Percentiles rank a stretch among this genome's conserved stretches.
Evolutionary conservation across 208 protist genomes (phyloP).

Genomic region (Wallacemonas sp.): DNA sequence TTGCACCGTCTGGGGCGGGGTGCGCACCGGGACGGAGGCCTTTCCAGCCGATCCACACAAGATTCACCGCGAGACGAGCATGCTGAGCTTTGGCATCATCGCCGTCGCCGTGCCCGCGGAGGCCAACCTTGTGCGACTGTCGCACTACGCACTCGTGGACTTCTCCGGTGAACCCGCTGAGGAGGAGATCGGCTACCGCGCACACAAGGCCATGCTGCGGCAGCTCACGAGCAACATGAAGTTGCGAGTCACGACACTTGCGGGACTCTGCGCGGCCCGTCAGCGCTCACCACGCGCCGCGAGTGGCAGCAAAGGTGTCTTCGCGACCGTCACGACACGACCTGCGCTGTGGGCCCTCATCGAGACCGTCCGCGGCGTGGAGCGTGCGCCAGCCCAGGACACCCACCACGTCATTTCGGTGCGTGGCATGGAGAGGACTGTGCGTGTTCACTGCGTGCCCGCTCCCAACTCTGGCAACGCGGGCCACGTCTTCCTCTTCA

Average conservation of each 20-base stretch:
- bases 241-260: background rate
- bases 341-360: background rate
- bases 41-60: conserved; percentile 16
- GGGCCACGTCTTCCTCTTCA: conserved; percentile 6
- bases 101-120: conserved; percentile 37
- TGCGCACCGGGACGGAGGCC: background rate
- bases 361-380: conserved; percentile 2
- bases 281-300: background rate
- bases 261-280: background rate
- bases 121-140: conserved; percentile 22
- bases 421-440: background rate
- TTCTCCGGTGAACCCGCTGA: background rate
- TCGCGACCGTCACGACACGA: background rate
- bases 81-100: conserved; percentile 27
- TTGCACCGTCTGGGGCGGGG: conserved; percentile 28
- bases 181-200: background rate
- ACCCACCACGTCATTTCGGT: no score
- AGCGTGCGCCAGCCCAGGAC: background rate
- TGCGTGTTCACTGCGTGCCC: background rate
- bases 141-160: conserved; percentile 33
- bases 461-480: background rate
- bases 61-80: conserved; percentile 13
- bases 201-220: conserved; percentile 9
- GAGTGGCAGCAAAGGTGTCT: background rate
- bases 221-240: conserved; percentile 6